Evolutionary conservation across 768 basidiomycete genomes (phyloP).

Genomic region (Suillus cothurnatus): DNA sequence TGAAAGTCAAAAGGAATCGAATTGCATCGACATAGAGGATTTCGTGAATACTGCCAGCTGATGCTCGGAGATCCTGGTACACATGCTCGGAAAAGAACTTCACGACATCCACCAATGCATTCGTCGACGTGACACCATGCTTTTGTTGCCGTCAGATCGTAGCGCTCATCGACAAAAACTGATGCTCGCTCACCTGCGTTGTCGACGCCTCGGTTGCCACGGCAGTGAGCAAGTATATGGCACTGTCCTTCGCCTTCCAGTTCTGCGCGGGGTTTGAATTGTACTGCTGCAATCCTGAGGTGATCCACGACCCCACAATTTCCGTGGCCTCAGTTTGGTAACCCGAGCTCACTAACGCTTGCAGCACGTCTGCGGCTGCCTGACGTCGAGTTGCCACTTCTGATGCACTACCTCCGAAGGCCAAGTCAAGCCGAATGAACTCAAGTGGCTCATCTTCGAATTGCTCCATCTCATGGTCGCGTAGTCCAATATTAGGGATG

Average conservation of each 20-base stretch:
- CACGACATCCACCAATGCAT: constrained; percentile 90
- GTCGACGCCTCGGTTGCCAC: constrained; percentile 91
- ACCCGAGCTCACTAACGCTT: constrained; percentile 81
- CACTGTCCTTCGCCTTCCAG: constrained; percentile 94
- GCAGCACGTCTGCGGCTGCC: constrained; percentile 94
- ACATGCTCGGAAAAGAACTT: constrained; percentile 95
- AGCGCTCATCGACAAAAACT: neutral
- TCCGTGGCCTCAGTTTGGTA: constrained; percentile 86
- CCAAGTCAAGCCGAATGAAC: constrained; percentile 86
- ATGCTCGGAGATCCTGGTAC: constrained; percentile 80
- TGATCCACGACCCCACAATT: constrained; percentile 86
- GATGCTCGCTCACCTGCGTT: constrained; percentile 55
- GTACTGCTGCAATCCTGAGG: constrained; percentile 71
- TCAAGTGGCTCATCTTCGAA: constrained; percentile 98
- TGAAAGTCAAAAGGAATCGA: constrained; percentile 91
- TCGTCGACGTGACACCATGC: constrained; percentile 94
- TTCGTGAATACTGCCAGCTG: constrained; percentile 70
- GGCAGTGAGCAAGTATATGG: constrained; percentile 91
- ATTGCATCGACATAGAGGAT: constrained; percentile 97
- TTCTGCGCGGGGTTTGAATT: constrained; percentile 55
- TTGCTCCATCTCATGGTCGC: constrained; percentile 90
- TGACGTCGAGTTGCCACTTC: constrained; percentile 88
- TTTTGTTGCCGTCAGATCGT: constrained; percentile 29
- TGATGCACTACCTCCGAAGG: constrained; percentile 49
- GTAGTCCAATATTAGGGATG: constrained; percentile 87